phyloP scores from a whole-genome alignment of 352 stramenopile species.

The Aphanomyces cochlioides region DNA sequence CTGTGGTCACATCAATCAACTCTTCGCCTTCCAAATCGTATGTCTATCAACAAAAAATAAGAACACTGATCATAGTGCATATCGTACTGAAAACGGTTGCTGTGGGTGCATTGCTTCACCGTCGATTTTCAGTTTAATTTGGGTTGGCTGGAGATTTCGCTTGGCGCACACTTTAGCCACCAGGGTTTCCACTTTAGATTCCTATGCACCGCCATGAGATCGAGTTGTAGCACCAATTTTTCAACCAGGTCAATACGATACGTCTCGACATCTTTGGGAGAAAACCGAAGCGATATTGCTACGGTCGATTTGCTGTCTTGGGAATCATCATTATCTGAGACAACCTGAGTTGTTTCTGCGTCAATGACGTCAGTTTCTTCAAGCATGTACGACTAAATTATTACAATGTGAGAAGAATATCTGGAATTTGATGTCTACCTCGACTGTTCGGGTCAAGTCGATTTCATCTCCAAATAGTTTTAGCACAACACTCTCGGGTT shows the following conservation, averaged over 20 bases:
- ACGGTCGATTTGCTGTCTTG: slow-evolving; percentile 3
- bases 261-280: slow-evolving; percentile 5
- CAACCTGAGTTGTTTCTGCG: background rate
- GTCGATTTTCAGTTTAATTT: slow-evolving; percentile 21
- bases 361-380: slow-evolving; percentile 16
- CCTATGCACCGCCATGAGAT: background rate
- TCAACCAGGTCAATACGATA: slow-evolving; percentile 11
- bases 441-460: background rate
- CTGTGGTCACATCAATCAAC: slow-evolving; percentile 16
- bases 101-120: slow-evolving; percentile 24
- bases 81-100: slow-evolving; percentile 20
- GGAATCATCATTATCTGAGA: no score
- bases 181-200: slow-evolving; percentile 21
- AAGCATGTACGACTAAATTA: slow-evolving; percentile 7
- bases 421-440: background rate
- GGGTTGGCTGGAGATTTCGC: background rate
- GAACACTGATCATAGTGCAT: background rate
- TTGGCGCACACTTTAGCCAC: slow-evolving; percentile 22
- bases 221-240: background rate
- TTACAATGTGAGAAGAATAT: no score
- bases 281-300: slow-evolving; percentile 5
- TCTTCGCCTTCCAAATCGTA: slow-evolving; percentile 30
- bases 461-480: slow-evolving; percentile 20
- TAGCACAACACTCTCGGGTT: slow-evolving; percentile 1
- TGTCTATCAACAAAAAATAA: slow-evolving; percentile 12